phyloP scores from a whole-genome alignment of 2,329 filamentous ascomycete species.

The Coniella lustricola region DNA sequence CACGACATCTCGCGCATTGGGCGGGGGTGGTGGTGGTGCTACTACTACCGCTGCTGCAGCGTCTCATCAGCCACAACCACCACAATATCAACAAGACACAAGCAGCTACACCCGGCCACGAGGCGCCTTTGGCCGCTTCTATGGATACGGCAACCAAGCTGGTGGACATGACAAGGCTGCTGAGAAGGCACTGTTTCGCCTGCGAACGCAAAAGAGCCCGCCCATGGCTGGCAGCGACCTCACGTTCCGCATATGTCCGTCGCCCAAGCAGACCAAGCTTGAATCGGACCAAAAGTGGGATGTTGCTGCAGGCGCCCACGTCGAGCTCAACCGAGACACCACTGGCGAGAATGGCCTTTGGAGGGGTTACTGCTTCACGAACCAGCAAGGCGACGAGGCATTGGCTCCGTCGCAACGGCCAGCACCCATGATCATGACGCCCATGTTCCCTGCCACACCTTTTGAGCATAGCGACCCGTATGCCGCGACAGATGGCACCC shows the following conservation, averaged over 20 bases:
- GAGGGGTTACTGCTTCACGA: slow-evolving; percentile 61
- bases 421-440: slow-evolving; percentile 42
- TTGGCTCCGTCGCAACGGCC: slow-evolving; percentile 39
- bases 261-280: slow-evolving; percentile 77
- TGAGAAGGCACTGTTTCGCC: slow-evolving; percentile 37
- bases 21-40: slow-evolving; percentile 11
- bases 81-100: slow-evolving; percentile 34
- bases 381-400: slow-evolving; percentile 27
- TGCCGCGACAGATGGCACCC: slow-evolving; percentile 31
- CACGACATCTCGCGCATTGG: slow-evolving; percentile 6
- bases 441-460: slow-evolving; percentile 34
- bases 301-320: slow-evolving; percentile 37
- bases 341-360: slow-evolving; percentile 63
- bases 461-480: slow-evolving; percentile 32
- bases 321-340: slow-evolving; percentile 45
- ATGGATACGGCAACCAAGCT: slow-evolving; percentile 27
- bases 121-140: slow-evolving; percentile 27
- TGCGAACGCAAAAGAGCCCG: slow-evolving; percentile 49
- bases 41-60: not conserved
- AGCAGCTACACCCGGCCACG: slow-evolving; percentile 29
- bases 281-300: slow-evolving; percentile 64
- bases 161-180: slow-evolving; percentile 39
- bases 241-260: slow-evolving; percentile 71
- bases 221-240: slow-evolving; percentile 86
- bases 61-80: slow-evolving; percentile 24